A percentile compares a stretch with the other conserved stretches of the same genome.
These are phyloP conservation scores for Candida morakotiae DNA, from an alignment of 805 yeast genomes.

Conservation along the genomic window DNA sequence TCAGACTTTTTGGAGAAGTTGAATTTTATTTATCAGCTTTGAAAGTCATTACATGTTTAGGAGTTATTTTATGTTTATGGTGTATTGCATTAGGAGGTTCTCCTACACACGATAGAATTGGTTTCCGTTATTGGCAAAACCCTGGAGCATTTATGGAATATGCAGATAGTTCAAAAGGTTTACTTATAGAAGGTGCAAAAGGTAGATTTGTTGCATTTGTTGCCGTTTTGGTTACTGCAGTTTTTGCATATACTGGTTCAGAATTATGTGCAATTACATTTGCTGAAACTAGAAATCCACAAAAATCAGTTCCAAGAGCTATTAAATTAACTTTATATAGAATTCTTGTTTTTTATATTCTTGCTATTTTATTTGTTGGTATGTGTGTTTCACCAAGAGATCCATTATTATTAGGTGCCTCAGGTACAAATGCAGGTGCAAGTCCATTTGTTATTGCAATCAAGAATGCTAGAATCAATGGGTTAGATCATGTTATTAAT, in stretches of 20 bases:
- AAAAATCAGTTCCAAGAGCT: constrained; percentile 68
- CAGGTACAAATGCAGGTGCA: constrained; percentile 60
- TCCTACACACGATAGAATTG: constrained; percentile 68
- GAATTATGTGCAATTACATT: constrained; percentile 71
- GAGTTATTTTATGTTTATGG: constrained; percentile 60
- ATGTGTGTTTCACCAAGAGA: constrained; percentile 63
- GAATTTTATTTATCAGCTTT: constrained; percentile 63
- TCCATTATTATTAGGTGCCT: constrained; percentile 45
- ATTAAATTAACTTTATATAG: constrained; percentile 66
- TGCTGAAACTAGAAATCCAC: constrained; percentile 66
- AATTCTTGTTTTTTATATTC: constrained; percentile 58
- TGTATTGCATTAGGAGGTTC: constrained; percentile 75
- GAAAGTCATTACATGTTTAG: constrained; percentile 62
- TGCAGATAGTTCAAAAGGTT: constrained; percentile 37
- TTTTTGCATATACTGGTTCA: constrained; percentile 69
- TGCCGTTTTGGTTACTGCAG: constrained; percentile 60
- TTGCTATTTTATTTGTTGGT: constrained; percentile 60
- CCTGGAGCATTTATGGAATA: constrained; percentile 60
- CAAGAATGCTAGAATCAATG: constrained; percentile 57
- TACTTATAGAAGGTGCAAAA: constrained; percentile 35
- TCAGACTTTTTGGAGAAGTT: constrained; percentile 49
- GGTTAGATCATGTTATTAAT: constrained; percentile 71
- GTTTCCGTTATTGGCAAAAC: constrained; percentile 65
- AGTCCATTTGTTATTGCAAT: constrained; percentile 86
- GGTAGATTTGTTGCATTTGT: constrained; percentile 62